These are phyloP conservation scores for Solanum hybrid DNA, from an alignment of 305 asterid species.

Conservation along the genomic window DNA sequence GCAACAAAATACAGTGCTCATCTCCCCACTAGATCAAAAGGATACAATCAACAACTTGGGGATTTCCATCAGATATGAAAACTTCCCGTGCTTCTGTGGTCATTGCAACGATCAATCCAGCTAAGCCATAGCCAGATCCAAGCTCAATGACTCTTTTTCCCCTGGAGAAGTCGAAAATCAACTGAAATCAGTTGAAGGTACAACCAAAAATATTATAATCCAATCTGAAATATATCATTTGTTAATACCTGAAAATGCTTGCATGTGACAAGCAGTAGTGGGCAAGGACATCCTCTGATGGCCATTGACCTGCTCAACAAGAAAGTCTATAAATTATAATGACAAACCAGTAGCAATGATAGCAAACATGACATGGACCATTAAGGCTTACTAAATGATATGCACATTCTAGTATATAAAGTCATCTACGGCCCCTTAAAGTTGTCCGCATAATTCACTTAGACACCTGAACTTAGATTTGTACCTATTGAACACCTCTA, in stretches of 20 bases:
- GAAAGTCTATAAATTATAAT: not conserved
- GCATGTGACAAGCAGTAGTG: conserved; percentile 57
- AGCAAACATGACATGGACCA: not conserved
- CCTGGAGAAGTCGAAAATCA: conserved; percentile 29
- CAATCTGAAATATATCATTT: not conserved
- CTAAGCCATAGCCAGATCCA: conserved; percentile 92
- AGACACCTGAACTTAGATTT: too few relatives aligned
- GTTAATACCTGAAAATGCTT: conserved; percentile 23
- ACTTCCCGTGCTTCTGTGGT: conserved; percentile 71
- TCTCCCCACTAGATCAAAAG: conserved; percentile 20
- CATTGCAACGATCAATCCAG: conserved; percentile 72
- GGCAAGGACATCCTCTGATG: conserved; percentile 87
- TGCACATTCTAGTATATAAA: not conserved
- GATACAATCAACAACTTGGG: conserved; percentile 96
- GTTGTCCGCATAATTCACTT: too few relatives aligned
- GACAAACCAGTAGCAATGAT: not conserved
- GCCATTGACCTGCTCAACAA: conserved; percentile 80
- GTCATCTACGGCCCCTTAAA: too few relatives aligned
- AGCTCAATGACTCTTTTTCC: conserved; percentile 75
- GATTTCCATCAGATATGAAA: conserved; percentile 89
- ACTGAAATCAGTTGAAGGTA: not conserved
- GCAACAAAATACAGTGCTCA: not conserved
- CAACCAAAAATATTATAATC: not conserved
- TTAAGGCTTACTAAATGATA: not conserved
- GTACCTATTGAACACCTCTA: too few relatives aligned